Evolutionary conservation across 1,139 yeast genomes (phyloP).

Genomic region (Sugiyamaella sp.): DNA sequence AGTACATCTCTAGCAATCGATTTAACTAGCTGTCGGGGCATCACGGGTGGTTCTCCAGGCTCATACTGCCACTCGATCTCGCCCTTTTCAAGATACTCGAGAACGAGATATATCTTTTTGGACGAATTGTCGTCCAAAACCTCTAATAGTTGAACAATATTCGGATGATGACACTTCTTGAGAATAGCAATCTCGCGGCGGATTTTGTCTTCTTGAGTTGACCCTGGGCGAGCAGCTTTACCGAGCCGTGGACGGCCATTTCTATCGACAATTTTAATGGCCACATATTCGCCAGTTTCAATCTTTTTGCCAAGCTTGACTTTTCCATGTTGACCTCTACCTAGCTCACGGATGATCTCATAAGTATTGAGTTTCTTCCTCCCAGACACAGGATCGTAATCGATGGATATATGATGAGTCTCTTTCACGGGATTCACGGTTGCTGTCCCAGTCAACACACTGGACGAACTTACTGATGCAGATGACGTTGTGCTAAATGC

Average conservation of each 20-base stretch:
- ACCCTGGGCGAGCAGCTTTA: constrained; percentile 44
- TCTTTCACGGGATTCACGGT: constrained; percentile 61
- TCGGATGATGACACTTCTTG: constrained; percentile 91
- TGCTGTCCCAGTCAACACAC: background rate
- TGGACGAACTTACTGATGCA: constrained; percentile 15
- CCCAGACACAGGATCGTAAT: constrained; percentile 85
- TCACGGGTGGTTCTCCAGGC: constrained; percentile 44
- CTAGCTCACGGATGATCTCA: constrained; percentile 84
- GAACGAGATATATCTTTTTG: constrained; percentile 83
- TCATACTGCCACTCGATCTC: constrained; percentile 78
- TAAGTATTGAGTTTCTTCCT: constrained; percentile 87
- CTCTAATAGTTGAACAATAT: constrained; percentile 83
- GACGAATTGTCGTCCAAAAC: constrained; percentile 87
- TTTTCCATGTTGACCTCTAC: constrained; percentile 97
- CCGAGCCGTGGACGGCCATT: constrained; percentile 65
- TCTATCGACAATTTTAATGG: constrained; percentile 90
- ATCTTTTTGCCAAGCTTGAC: constrained; percentile 87
- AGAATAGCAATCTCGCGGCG: constrained; percentile 93
- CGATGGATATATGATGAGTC: constrained; percentile 77
- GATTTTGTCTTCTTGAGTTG: constrained; percentile 70
- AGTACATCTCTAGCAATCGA: constrained; percentile 71
- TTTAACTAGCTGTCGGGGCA: constrained; percentile 36
- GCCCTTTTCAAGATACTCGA: constrained; percentile 91
- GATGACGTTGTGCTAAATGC: constrained; percentile 16
- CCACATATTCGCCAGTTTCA: constrained; percentile 72